Conservation (phyloP, 2,329 filamentous ascomycete species). For the Emericellopsis cladophorae region DNA sequence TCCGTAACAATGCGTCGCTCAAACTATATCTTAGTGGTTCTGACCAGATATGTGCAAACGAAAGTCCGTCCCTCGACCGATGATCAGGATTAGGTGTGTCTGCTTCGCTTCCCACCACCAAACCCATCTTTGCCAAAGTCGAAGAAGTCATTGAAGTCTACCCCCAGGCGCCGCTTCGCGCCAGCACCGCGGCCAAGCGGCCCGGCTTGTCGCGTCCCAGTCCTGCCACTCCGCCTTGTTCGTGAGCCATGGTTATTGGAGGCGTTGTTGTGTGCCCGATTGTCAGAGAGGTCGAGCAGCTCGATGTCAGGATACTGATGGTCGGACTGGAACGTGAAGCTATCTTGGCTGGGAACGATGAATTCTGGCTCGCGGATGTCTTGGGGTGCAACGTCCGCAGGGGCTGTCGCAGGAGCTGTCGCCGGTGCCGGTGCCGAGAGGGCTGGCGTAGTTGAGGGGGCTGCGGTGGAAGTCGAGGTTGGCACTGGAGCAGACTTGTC, state of each 20-base stretch:
- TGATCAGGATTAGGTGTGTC: conserved; percentile 24
- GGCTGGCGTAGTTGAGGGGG: conserved; percentile 18
- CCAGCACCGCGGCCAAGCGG: conserved; percentile 53
- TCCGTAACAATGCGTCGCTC: conserved; percentile 17
- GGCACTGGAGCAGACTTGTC: conserved; percentile 29
- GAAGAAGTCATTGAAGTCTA: conserved; percentile 61
- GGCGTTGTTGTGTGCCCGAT: conserved; percentile 17
- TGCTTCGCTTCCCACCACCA: conserved; percentile 33
- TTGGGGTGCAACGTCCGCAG: conserved; percentile 13
- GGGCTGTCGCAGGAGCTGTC: conserved; percentile 20
- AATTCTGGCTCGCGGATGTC: conserved; percentile 22
- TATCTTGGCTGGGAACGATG: conserved; percentile 42
- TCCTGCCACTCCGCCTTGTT: conserved; percentile 6
- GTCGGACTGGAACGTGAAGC: conserved; percentile 58
- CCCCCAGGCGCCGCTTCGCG: conserved; percentile 51
- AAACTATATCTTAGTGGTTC: conserved; percentile 4
- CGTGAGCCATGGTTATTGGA: conserved; percentile 1
- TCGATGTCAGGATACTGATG: conserved; percentile 49
- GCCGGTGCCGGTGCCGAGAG: conserved; percentile 35
- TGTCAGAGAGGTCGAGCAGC: conserved; percentile 47
- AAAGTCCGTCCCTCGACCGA: neutral
- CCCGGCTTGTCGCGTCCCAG: conserved; percentile 5
- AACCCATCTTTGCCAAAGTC: conserved; percentile 53
- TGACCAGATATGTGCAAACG: conserved; percentile 3
- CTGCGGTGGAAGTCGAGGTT: neutral